A percentile compares a stretch with the other conserved stretches of the same genome.
Evolutionary conservation across 352 stramenopile species (phyloP).

Genomic region (Pythium aquatile): DNA sequence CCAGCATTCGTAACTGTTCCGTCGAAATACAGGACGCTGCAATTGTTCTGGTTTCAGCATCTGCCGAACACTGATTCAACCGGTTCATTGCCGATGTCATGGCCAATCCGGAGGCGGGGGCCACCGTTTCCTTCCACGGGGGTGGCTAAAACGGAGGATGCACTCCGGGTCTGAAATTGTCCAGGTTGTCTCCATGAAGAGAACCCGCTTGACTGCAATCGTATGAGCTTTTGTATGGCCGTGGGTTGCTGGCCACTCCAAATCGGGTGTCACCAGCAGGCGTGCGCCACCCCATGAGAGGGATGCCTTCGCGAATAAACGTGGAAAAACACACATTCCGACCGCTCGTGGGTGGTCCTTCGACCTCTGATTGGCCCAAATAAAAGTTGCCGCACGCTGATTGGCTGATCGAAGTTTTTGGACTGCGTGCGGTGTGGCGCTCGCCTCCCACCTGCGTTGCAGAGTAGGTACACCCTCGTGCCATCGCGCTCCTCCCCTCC

Average conservation of each 20-base stretch:
- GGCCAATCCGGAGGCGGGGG: not conserved
- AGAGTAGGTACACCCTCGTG: constrained; percentile 25
- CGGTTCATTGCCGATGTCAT: not conserved
- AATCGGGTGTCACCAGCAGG: constrained; percentile 19
- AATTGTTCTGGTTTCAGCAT: constrained; percentile 25
- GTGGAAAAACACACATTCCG: constrained; percentile 30
- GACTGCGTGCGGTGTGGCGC: constrained; percentile 18
- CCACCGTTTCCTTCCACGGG: constrained; percentile 19
- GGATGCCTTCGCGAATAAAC: constrained; percentile 22
- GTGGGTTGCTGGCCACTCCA: constrained; percentile 8
- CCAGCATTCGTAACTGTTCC: constrained; percentile 15
- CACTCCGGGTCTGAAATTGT: constrained; percentile 5
- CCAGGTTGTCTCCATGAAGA: constrained; percentile 12
- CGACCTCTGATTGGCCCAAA: constrained; percentile 24
- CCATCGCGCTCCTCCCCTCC: constrained; percentile 15
- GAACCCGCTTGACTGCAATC: not conserved
- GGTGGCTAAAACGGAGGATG: constrained; percentile 17
- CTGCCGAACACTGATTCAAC: not conserved
- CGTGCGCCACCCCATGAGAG: constrained; percentile 10
- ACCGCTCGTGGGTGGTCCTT: not conserved
- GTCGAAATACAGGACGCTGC: constrained; percentile 3
- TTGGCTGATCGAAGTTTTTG: constrained; percentile 28
- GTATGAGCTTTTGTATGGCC: constrained; percentile 21
- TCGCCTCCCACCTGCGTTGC: constrained; percentile 23
- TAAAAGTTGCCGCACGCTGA: constrained; percentile 5